Percentiles rank a stretch among this genome's conserved stretches.
phyloP scores from a whole-genome alignment of 2,329 filamentous ascomycete genomes.

The Emmonsia crescens region DNA sequence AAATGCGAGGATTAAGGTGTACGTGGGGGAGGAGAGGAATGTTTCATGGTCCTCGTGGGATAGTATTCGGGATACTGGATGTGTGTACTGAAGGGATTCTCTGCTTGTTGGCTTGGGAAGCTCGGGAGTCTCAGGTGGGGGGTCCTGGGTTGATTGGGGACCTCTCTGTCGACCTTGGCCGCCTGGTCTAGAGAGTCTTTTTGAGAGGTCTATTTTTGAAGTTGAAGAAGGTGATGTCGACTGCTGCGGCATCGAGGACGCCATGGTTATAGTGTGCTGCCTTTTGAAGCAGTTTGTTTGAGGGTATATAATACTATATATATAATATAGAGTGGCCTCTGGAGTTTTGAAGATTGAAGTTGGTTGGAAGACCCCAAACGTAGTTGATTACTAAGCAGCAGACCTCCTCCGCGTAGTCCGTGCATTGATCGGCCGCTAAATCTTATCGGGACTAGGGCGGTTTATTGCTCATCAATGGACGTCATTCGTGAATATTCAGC shows the following conservation, averaged over 20 bases:
- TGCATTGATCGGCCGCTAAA: neutral
- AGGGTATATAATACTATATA: too few species aligned
- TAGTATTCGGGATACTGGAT: conserved; percentile 68
- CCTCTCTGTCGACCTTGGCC: conserved; percentile 23
- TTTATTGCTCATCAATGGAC: too few species aligned
- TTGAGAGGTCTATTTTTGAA: conserved; percentile 26
- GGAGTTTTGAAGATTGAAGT: too few species aligned
- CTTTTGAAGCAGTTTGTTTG: neutral
- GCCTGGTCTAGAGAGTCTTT: conserved; percentile 28
- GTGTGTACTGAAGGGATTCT: conserved; percentile 49
- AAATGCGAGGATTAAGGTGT: conserved; percentile 68
- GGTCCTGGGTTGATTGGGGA: conserved; percentile 28
- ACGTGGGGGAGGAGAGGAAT: conserved; percentile 68
- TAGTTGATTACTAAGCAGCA: too few species aligned
- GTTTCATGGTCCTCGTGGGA: conserved; percentile 68
- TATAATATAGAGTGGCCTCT: too few species aligned
- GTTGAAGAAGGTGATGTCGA: neutral
- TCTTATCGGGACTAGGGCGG: neutral
- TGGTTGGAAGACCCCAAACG: too few species aligned
- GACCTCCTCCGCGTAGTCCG: too few species aligned
- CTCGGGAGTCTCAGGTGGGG: conserved; percentile 63
- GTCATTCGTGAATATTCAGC: too few species aligned
- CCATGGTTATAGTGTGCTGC: conserved; percentile 6
- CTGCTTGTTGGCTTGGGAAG: conserved; percentile 58
- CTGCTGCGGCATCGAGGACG: conserved; percentile 13